phyloP scores from a whole-genome alignment of 805 yeast genomes.

The Cephaloascus albidus region DNA sequence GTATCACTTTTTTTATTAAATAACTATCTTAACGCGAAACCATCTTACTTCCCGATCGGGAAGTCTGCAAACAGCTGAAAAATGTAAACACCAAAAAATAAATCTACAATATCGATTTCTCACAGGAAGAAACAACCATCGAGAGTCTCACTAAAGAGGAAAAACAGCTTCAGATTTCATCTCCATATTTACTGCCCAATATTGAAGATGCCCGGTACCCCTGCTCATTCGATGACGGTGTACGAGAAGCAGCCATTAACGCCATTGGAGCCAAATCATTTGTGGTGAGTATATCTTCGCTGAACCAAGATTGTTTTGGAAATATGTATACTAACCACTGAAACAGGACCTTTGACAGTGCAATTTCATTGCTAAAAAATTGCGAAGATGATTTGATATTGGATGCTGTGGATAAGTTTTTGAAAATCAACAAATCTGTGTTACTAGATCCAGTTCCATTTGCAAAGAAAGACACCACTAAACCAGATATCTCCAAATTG shows the following conservation, averaged over 20 bases:
- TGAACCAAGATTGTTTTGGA: no score
- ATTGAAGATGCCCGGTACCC: not conserved
- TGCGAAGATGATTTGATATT: conserved; percentile 19
- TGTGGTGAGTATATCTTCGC: not conserved
- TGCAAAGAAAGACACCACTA: not conserved
- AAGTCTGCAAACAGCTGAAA: no score
- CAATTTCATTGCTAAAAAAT: conserved; percentile 19
- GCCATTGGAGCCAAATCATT: not conserved
- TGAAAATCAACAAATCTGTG: conserved; percentile 19
- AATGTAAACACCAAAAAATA: no score
- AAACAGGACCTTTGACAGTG: conserved; percentile 27
- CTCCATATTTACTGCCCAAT: no score
- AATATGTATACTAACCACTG: not conserved
- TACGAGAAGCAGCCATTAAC: not conserved
- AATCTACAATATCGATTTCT: no score
- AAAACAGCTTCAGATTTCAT: no score
- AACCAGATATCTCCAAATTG: conserved; percentile 2
- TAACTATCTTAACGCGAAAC: no score
- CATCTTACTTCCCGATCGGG: no score
- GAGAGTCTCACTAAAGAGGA: no score
- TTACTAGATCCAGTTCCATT: conserved; percentile 24
- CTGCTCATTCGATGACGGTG: not conserved
- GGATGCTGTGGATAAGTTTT: conserved; percentile 30
- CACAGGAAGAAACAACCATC: no score
- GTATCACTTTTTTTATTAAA: no score